Base-by-base conservation (phyloP, 768 basidiomycete genomes). In the Amanita molliuscula region DNA sequence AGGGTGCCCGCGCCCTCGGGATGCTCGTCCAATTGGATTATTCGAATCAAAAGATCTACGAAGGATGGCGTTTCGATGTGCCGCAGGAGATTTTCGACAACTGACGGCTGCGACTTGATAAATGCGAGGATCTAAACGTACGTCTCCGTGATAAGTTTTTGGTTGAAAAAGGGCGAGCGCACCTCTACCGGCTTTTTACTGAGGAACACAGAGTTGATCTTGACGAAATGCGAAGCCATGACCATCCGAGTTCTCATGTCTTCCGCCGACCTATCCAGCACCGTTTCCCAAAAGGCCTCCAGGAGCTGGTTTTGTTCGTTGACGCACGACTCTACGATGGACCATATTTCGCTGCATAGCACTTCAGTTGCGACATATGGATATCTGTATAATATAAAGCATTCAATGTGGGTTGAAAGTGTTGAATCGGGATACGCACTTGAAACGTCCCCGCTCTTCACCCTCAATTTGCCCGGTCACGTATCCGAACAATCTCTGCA, bases 281-380 rank as follows among this genome's bases (percentile, higher is more conserved):
- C 82, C 15, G 79, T 81, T 65, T 96, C 90, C 93, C 93, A 96
- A 72, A 96, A 95, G 9, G 90, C 87, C 34, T 74, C 70, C 47
- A 97, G 74, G 47, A 96, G 73, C 51, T 84, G 79, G 8, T 81
- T 73, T 46, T 77, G 73, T 58, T 84, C 72, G 58, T 74, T 76
- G 58, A 95, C 71, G 58, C 91, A 88, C 1, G 89, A 90, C 66
- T 93, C 91, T 43, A 92, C 82, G 59, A 97, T 89, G 18, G 86
- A 88, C 85, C 92, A 96, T 67, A 95, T 84, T 58, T 95, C 93
- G 65, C 89, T 88, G 68, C 92, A 94, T 29, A 98, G 77, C 20
- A 97, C 91, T 64, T 98, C 95, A 23, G 94, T 92, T 13, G 91
- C 86, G 18, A 93, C 81, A 59, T 89, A 86, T 1, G 94, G 91